These are phyloP conservation scores for Porodaedalea pini DNA, from an alignment of 1,284 basidiomycete species.

Conservation along the genomic window DNA sequence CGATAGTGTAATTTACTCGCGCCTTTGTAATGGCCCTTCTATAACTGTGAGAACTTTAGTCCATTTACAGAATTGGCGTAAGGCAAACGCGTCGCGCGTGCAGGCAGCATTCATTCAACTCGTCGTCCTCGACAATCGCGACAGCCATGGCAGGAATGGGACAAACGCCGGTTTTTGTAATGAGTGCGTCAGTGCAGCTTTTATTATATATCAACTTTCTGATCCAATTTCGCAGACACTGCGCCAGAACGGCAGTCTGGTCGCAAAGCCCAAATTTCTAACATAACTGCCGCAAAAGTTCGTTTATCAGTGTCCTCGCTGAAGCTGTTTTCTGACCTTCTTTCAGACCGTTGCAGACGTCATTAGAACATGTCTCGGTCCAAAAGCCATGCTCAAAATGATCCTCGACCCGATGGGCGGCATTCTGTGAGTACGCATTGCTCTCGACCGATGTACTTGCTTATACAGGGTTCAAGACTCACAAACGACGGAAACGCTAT, in stretches of 20 bases:
- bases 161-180: conserved; percentile 40
- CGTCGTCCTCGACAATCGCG: neutral
- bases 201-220: neutral
- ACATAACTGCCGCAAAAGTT: conserved; percentile 97
- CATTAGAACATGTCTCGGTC: conserved; percentile 96
- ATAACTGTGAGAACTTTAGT: neutral
- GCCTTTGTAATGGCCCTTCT: neutral
- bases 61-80: neutral
- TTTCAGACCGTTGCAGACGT: conserved; percentile 93
- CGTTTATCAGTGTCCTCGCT: conserved; percentile 21
- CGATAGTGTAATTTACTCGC: neutral
- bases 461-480: conserved; percentile 47
- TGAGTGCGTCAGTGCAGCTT: conserved; percentile 36
- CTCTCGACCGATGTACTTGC: neutral
- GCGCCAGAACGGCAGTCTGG: conserved; percentile 92
- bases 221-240: conserved; percentile 55
- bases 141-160: conserved; percentile 19
- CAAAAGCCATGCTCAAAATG: conserved; percentile 99
- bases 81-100: conserved; percentile 1
- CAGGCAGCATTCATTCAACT: conserved; percentile 5
- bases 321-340: conserved; percentile 9
- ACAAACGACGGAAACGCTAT: conserved; percentile 99
- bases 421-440: conserved; percentile 65
- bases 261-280: conserved; percentile 94
- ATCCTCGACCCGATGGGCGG: conserved; percentile 98